Conservation (phyloP, 164 flowering plant genomes). For the Protea cynaroides region DNA sequence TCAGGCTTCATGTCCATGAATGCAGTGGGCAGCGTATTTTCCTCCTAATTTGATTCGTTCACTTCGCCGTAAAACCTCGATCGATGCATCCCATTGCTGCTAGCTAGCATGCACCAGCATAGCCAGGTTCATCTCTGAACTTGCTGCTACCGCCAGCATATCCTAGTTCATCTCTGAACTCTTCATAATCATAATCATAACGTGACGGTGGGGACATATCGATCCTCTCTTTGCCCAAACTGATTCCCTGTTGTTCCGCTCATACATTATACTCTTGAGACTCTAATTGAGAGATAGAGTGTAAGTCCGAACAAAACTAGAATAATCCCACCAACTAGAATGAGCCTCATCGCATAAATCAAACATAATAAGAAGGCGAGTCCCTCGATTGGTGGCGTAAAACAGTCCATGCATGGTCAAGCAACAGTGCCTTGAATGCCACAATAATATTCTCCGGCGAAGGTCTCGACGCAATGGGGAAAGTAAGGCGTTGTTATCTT, state of each 20-base stretch:
- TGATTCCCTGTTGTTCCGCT: conserved; percentile 27
- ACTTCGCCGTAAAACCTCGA: conserved; percentile 35
- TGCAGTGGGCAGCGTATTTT: conserved; percentile 31
- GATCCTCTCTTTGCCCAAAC: conserved; percentile 5
- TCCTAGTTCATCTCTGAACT: conserved; percentile 22
- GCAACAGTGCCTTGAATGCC: too few species aligned
- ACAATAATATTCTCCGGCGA: too few species aligned
- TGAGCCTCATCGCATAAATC: conserved; percentile 75
- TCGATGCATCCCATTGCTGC: conserved; percentile 14
- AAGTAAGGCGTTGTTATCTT: too few species aligned
- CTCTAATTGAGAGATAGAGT: conserved; percentile 60
- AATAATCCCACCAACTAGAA: conserved; percentile 66
- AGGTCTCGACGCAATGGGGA: too few species aligned
- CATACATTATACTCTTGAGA: conserved; percentile 43
- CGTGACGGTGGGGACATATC: conserved; percentile 14
- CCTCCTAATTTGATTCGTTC: conserved; percentile 23
- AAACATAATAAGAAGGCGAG: conserved; percentile 57
- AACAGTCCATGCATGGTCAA: too few species aligned
- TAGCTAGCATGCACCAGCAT: not conserved
- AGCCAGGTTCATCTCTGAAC: conserved; percentile 20
- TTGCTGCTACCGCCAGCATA: conserved; percentile 17
- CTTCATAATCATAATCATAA: conserved; percentile 23
- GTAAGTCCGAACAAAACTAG: conserved; percentile 59
- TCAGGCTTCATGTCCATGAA: conserved; percentile 57
- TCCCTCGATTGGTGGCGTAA: conserved; percentile 48